phyloP scores from a whole-genome alignment of 495 filamentous ascomycete species.

The Aspergillus diversus region DNA sequence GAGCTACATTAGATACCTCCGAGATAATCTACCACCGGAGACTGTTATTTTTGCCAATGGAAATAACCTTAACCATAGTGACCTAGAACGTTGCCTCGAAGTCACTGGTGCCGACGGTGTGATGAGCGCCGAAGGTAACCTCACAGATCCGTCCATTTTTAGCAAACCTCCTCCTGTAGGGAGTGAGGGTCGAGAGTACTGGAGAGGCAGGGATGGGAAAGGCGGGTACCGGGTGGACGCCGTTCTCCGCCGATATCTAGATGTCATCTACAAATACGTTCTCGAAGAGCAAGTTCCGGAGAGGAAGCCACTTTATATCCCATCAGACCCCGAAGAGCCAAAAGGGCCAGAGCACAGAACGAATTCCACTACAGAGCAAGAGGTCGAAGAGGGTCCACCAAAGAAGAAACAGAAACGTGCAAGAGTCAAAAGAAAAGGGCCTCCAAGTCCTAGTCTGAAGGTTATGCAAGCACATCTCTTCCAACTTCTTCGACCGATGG shows the following conservation, averaged over 20 bases:
- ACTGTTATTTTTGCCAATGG: constrained; percentile 97
- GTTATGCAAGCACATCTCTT: constrained; percentile 89
- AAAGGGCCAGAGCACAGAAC: constrained; percentile 41
- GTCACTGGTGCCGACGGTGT: constrained; percentile 91
- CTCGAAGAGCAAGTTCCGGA: constrained; percentile 62
- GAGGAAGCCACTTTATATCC: constrained; percentile 73
- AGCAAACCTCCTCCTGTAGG: constrained; percentile 64
- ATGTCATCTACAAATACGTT: constrained; percentile 81
- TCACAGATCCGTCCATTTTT: constrained; percentile 90
- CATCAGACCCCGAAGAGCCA: constrained; percentile 59
- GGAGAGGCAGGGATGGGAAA: constrained; percentile 77
- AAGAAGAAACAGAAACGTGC: constrained; percentile 67
- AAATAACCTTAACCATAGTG: constrained; percentile 82
- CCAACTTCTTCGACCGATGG: constrained; percentile 81
- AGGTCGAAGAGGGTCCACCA: constrained; percentile 47
- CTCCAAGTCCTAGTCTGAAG: constrained; percentile 70
- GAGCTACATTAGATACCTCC: constrained; percentile 77
- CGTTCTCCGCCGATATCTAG: constrained; percentile 82
- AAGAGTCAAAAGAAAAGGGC: constrained; percentile 51
- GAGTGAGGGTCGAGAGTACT: constrained; percentile 74
- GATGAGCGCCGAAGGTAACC: constrained; percentile 94
- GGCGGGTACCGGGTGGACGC: constrained; percentile 91
- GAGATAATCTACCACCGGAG: constrained; percentile 80
- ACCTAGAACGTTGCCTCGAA: constrained; percentile 77
- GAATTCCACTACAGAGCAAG: constrained; percentile 30